Evolutionary conservation across 768 basidiomycete genomes (phyloP), one percentile per base, ranked within the genome.

Genomic region (Hypholoma sublateritium): DNA sequence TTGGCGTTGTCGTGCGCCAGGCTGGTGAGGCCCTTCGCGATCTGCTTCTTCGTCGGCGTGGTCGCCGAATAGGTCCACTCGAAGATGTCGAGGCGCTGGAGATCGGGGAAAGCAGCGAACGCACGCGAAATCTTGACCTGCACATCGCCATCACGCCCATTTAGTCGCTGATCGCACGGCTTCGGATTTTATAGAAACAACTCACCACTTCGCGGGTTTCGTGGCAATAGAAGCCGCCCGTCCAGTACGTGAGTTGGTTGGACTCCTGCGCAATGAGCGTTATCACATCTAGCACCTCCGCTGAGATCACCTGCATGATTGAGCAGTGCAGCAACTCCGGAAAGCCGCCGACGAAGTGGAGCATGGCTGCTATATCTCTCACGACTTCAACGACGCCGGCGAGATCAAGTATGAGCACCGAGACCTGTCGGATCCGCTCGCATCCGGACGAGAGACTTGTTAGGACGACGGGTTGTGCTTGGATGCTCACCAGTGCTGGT

Each of bases 221-320:
- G 6, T 50, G 55, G 34, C 46, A 52, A 32, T 60, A 60, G 14
- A 56, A 60, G 6, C 59, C 59, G 13, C 55, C 55, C 5, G 59
- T 34, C 59, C 59, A 60, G 37, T 55, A 56, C 25, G 50, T 32
- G 5, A 60, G 39, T n/a, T 34, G 43, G 7, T 24, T 55, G 4
- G 59, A 60, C n/a, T 41, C 50, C 12, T n/a, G 14, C 12, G 55
- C 35, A 3, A 56, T 14, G 3, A 60, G 24, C 13, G 25, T 13
- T 25, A 56, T 46, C 12, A 60, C 47, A 2, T 41, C 25, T 2
- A 37, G 42, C 5, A 19, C 17, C 24, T 34, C 13, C 17, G 32
- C 9, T 4, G 59, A 48, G 21, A 50, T 44, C 13, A 54, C 21
- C 9, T 47, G 41, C 14, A 46, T 28, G 5, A 60, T 16, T 16